Evolutionary conservation across 2,329 filamentous ascomycete species (phyloP), one percentile per base, ranked within the genome.

Genomic region (Fusarium nodosum): DNA sequence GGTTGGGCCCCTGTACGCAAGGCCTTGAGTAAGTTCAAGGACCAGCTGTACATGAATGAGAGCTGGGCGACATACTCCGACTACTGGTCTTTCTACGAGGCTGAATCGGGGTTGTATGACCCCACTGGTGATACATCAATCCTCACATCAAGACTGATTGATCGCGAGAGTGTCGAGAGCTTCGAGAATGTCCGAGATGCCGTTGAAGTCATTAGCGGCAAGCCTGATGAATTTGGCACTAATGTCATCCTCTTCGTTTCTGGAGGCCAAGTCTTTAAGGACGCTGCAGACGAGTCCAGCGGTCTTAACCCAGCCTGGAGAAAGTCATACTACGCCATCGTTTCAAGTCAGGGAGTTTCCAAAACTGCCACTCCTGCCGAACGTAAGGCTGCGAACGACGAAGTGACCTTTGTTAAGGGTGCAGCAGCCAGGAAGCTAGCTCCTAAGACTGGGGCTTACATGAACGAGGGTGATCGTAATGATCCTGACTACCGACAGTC

Each of bases 381-480:
- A 42, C 61, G 66, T 11, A 55, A 66, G 1, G 50, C 41, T 1
- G 66, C 61, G 1, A 56, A 48, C 4, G 20, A 69, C 10, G 48
- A 66, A 0, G 53, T 69, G 0, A 69, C 66, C 0, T 66, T 52
- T 11, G 50, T 63, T 1, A 69, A 69, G n/a, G 66, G 66, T 2
- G 52, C 34, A 7, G 66, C 66, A 2, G 48, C 62, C 1, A 69
- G 66, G 56, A 69, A 46, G n/a, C 18, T 69, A 2, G 66, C 66
- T 5, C 66, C 66, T 3, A n/a, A 53, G 8, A 69, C 66, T 20
- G 66, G 56, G 0, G 61, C 26, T 0, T 69, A 66, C 4, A 69
- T 69, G 61, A 69, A 66, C 2, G 66, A 69, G 24, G 66, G 66
- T 2, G 66, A 69, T 15, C 66, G 66, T 0, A 62, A 69, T 16